Conservation (phyloP, 306 rosid species). For the Purshia tridentata region DNA sequence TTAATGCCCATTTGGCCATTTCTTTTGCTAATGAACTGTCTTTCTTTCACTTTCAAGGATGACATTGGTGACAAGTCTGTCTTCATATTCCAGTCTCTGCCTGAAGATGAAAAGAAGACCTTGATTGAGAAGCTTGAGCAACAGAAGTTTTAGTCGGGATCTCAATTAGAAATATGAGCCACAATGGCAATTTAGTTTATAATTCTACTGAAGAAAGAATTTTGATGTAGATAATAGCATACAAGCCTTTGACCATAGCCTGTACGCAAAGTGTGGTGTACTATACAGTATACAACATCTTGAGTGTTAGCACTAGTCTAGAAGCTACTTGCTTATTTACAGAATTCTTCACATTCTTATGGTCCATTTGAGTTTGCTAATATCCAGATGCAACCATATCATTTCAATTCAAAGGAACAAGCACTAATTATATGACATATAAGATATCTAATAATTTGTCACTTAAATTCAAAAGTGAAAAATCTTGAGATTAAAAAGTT, state of each 20-base stretch:
- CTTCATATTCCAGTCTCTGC: slow-evolving; percentile 71
- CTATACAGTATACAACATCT: too few species aligned
- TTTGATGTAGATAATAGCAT: slow-evolving; percentile 1
- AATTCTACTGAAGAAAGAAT: slow-evolving; percentile 4
- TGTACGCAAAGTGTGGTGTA: too few species aligned
- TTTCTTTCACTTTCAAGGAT: slow-evolving; percentile 46
- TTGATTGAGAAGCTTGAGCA: slow-evolving; percentile 70
- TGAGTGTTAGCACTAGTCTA: background rate
- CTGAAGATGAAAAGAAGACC: slow-evolving; percentile 57
- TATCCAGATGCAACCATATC: background rate
- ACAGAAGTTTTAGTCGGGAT: slow-evolving; percentile 28
- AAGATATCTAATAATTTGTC: too few species aligned
- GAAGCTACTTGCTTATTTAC: background rate
- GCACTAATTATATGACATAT: too few species aligned
- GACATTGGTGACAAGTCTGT: slow-evolving; percentile 95
- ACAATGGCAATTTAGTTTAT: background rate
- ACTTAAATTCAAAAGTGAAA: too few species aligned
- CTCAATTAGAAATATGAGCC: slow-evolving; percentile 17
- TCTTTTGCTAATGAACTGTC: slow-evolving; percentile 18
- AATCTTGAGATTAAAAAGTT: too few species aligned
- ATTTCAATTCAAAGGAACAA: background rate
- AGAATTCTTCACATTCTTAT: background rate
- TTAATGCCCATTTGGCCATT: background rate
- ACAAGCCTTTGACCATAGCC: background rate
- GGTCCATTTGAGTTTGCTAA: background rate